Evolutionary conservation across 2,329 filamentous ascomycete genomes (phyloP), one percentile per base, ranked within the genome.

Genomic region (Coniochaeta ligniaria): DNA sequence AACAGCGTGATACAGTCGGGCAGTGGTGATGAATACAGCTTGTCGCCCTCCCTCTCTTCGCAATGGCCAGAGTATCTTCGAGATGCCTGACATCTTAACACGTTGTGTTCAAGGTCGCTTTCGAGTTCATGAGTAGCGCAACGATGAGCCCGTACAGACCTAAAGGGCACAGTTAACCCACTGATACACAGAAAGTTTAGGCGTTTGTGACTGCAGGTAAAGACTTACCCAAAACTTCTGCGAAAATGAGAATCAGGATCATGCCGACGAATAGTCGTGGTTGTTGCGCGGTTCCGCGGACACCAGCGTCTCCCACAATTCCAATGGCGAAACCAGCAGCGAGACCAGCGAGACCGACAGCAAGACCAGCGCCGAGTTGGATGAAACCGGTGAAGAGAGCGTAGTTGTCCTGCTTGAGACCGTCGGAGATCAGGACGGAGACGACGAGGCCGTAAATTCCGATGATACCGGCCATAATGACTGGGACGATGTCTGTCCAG

Each of bases 381-480:
- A 94, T 91, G 80, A 94, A 93, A 63, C 89, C 88, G 60, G 90
- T 92, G 79, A 89, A 94, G 63, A 95, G 83, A 63, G 90, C 66
- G 61, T 74, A 82, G 64, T 89, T 78, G 66, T 85, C 74, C 78
- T 94, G 90, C 69, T 81, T 83, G 66, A 95, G 81, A 70, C 86
- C 87, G 75, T 92, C 90, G 72, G 91, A 92, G 73, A 95, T 92
- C 72, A 95, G 80, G 75, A 95, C 91, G 20, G 91, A 93, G 63
- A 94, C 90, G 78, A 95, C 91, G 67, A 95, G 85, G 71, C 91
- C 91, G 81, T 95, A 99, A 78, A 99, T 98, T 90, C 92, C 95
- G 80, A 99, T 98, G 80, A 99, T 99, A 98, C 95, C 95, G 84
- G 95, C 95, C 95, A 99, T 99, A 88, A 99, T 96, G 79, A 98